phyloP scores from a whole-genome alignment of 1,139 yeast genomes.

The Entelexis sorbosivorans region DNA sequence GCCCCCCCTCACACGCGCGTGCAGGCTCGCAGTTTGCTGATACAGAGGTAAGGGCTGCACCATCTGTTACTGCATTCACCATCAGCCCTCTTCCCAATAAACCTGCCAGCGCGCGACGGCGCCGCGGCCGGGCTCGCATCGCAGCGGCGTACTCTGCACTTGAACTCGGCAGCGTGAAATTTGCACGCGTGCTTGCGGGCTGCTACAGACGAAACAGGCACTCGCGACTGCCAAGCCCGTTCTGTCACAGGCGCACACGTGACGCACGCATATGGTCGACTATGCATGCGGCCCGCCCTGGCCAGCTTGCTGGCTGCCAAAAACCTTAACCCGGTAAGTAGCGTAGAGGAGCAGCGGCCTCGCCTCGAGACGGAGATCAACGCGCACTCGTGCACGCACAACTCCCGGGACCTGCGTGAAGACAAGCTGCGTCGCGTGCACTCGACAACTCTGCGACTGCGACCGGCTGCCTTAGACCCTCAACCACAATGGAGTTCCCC shows the following conservation, averaged over 20 bases:
- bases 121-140: not conserved
- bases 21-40: not conserved
- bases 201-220: too few species aligned
- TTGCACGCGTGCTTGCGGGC: too few species aligned
- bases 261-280: not conserved
- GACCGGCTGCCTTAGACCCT: not conserved
- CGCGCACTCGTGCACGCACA: not conserved
- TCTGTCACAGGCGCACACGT: not conserved
- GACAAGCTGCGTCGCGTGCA: not conserved
- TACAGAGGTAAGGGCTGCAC: constrained; percentile 1
- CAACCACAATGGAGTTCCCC: not conserved
- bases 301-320: not conserved
- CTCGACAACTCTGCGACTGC: not conserved
- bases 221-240: not conserved
- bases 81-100: not conserved
- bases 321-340: not conserved
- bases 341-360: not conserved
- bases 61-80: not conserved
- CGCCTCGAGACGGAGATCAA: not conserved
- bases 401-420: not conserved
- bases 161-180: too few species aligned
- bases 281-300: constrained; percentile 1
- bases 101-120: too few species aligned
- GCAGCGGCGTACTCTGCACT: too few species aligned
- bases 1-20: not conserved